Evolutionary conservation across 148 eudicot species (phyloP).

Genomic region (Vaccinium darrowii): DNA sequence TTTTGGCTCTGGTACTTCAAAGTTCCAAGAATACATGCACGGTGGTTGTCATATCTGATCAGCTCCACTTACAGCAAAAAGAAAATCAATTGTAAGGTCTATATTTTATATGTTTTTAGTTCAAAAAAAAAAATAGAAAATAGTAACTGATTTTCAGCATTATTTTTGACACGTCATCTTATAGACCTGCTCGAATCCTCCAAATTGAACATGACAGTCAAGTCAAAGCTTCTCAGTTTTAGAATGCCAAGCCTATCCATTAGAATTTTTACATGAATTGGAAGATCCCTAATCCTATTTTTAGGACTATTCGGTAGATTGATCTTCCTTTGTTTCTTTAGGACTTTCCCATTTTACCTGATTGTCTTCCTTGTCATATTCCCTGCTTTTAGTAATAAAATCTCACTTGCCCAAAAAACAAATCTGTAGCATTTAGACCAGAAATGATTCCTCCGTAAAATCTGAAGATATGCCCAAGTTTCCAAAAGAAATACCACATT

Average conservation of each 20-base stretch:
- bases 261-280: not conserved
- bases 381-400: not conserved
- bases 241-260: not conserved
- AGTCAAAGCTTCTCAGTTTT: not conserved
- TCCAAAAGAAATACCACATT: not conserved
- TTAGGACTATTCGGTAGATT: not conserved
- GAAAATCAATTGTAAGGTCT: not conserved
- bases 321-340: not conserved
- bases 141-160: not conserved
- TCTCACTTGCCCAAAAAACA: not conserved
- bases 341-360: not conserved
- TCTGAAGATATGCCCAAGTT: not conserved
- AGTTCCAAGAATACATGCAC: not conserved
- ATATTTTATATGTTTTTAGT: not conserved
- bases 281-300: not conserved
- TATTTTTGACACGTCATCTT: not conserved
- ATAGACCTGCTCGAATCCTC: not conserved
- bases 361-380: not conserved
- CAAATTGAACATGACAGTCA: not conserved
- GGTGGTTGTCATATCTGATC: not conserved
- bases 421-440: not conserved
- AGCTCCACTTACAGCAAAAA: slow-evolving; percentile 4
- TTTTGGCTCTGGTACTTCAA: not conserved
- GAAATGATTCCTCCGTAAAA: not conserved
- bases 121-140: not conserved